Base-by-base conservation (phyloP, 225 moss, liverwort and hornwort genomes). In the Sphagnum contortum region DNA sequence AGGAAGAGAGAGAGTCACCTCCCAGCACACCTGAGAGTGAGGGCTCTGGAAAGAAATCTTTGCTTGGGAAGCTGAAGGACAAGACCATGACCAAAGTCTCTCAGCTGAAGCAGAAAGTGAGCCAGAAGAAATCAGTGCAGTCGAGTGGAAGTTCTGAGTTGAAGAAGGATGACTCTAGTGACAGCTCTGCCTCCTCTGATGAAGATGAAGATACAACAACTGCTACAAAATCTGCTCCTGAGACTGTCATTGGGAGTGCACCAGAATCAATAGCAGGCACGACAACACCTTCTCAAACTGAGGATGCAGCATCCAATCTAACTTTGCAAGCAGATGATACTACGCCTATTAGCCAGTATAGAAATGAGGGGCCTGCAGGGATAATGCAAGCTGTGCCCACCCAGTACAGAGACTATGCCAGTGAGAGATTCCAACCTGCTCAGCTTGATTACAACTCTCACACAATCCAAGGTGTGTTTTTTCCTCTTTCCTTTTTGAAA, bases 11-110 rank as follows among this genome's bases (percentile, higher is more conserved):
- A 29, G 29, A 29, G 29, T 29, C 29, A 29, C 29, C 29, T 29
- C 29, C 29, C 29, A 29, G 29, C 29, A 29, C 29, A 29, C 49
- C 48, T 4, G 64, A 64, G 9, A 12, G 13, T 12, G 48, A 49
- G 6, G 2, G 4, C 11, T 49, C 47, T 6, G 50, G 59, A 1
- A 68, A 64, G 8, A 48, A 59, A 4, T 60, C 71, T 8, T 47
- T 76, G 9, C 57, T 76, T 3, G 76, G 76, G 2, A 76, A 76
- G 72, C 4, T 76, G 72, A 76, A 68, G 63, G 72, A 76, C 12
- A 76, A 69, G 64, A 76, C 76, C 6, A 76, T 71, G 68, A 76
- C 53, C 64, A 72, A 68, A 4, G 68, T 64, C 9, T 50, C 61
- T 47, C 71, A 65, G 61, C 71, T 76, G 44, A 72, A 76, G 64